Conservation (phyloP, 495 filamentous ascomycete species). For the Tuber melanosporum region DNA sequence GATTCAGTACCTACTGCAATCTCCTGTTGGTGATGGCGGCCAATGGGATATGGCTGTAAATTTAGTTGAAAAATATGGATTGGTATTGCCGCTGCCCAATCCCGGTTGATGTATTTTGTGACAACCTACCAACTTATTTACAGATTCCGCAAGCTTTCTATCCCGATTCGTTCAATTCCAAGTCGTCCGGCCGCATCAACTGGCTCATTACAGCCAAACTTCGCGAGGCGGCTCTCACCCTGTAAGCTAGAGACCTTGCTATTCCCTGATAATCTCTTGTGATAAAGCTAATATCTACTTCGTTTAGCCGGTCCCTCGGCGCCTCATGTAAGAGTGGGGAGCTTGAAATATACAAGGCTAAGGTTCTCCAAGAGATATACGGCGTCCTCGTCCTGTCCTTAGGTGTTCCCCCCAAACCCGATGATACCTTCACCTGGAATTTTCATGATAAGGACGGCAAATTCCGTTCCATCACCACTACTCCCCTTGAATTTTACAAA, state of each 20-base stretch:
- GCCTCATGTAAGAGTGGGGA: conserved; percentile 19
- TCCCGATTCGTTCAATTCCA: conserved; percentile 70
- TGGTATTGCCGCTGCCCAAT: conserved; percentile 43
- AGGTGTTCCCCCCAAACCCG: conserved; percentile 63
- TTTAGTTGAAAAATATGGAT: conserved; percentile 74
- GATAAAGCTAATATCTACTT: conserved; percentile 12
- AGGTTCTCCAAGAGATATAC: conserved; percentile 71
- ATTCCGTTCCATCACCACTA: conserved; percentile 54
- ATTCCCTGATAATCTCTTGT: neutral
- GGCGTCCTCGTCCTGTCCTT: conserved; percentile 70
- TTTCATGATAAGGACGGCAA: conserved; percentile 63
- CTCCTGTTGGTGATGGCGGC: conserved; percentile 71
- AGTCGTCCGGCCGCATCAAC: conserved; percentile 60
- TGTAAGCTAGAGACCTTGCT: conserved; percentile 47
- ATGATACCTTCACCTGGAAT: conserved; percentile 65
- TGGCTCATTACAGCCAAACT: conserved; percentile 74
- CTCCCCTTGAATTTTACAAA: conserved; percentile 60
- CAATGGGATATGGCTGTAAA: conserved; percentile 94
- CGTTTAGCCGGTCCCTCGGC: conserved; percentile 22
- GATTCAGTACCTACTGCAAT: conserved; percentile 57
- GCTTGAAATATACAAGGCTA: conserved; percentile 50
- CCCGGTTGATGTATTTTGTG: neutral
- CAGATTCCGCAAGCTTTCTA: conserved; percentile 67
- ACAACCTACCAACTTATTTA: conserved; percentile 1
- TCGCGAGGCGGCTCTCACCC: conserved; percentile 66